phyloP scores from a whole-genome alignment of 2,329 filamentous ascomycete genomes.

The Cordyceps pruinosa region DNA sequence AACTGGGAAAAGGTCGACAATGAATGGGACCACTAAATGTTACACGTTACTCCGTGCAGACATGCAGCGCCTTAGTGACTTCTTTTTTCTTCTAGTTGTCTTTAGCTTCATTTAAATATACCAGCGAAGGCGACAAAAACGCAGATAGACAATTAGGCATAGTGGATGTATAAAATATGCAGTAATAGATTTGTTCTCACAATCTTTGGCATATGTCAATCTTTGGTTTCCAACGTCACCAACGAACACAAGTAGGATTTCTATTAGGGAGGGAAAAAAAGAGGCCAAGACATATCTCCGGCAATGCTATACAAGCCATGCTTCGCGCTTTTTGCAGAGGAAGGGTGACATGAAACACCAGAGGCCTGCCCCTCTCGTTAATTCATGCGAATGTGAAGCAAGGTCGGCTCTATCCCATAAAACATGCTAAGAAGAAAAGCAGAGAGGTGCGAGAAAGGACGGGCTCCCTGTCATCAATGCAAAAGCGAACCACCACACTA shows the following conservation, averaged over 20 bases:
- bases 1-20: slow-evolving; percentile 76
- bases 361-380: too few species aligned
- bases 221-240: too few species aligned
- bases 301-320: background rate
- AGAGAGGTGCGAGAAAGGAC: background rate
- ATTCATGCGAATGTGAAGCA: too few species aligned
- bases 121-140: background rate
- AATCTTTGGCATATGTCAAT: too few species aligned
- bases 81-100: background rate
- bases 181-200: background rate
- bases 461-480: too few species aligned
- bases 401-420: background rate
- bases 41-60: background rate
- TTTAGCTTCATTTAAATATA: slow-evolving; percentile 2
- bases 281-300: background rate
- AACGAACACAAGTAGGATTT: too few species aligned
- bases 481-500: too few species aligned
- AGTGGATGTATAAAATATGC: background rate
- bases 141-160: background rate
- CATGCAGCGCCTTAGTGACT: background rate
- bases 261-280: background rate
- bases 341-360: too few species aligned
- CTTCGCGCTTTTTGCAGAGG: too few species aligned
- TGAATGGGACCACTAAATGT: slow-evolving; percentile 53
- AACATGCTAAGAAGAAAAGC: background rate